Evolutionary conservation across 164 flowering plant genomes (phyloP).

Genomic region (Hamamelis virginiana): DNA sequence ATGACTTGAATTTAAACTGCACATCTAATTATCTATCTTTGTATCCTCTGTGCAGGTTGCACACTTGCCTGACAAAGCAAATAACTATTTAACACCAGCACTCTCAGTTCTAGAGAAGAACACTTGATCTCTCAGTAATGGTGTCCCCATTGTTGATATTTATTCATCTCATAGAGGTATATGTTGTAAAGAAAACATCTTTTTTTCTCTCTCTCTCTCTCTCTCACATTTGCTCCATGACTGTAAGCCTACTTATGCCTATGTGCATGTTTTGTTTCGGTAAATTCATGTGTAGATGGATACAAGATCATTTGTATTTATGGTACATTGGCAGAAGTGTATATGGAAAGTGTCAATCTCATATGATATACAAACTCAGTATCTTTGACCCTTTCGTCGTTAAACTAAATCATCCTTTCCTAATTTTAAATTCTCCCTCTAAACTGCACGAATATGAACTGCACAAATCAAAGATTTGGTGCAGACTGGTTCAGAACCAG

Average conservation of each 20-base stretch:
- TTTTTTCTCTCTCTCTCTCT: neutral
- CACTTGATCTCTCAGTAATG: conserved; percentile 39
- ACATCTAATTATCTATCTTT: neutral
- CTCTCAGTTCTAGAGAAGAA: conserved; percentile 86
- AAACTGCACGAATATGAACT: too few relatives aligned
- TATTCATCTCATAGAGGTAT: neutral
- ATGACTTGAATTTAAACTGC: neutral
- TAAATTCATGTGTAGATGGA: neutral
- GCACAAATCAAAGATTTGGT: too few relatives aligned
- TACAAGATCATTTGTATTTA: neutral
- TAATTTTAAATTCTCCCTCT: too few relatives aligned
- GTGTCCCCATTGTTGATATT: neutral
- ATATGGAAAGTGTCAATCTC: neutral
- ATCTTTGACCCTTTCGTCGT: too few relatives aligned
- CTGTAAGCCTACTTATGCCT: neutral
- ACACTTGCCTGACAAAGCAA: conserved; percentile 95
- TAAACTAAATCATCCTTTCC: too few relatives aligned
- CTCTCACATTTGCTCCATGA: neutral
- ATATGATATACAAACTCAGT: neutral
- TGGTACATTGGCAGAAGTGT: neutral
- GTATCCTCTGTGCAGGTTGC: conserved; percentile 64
- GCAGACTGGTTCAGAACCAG: too few relatives aligned
- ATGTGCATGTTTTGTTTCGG: neutral
- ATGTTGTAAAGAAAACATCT: neutral
- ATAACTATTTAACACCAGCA: conserved; percentile 91